These are phyloP conservation scores for Puccinia hordei DNA, from an alignment of 1,284 basidiomycete genomes.

Conservation along the genomic window DNA sequence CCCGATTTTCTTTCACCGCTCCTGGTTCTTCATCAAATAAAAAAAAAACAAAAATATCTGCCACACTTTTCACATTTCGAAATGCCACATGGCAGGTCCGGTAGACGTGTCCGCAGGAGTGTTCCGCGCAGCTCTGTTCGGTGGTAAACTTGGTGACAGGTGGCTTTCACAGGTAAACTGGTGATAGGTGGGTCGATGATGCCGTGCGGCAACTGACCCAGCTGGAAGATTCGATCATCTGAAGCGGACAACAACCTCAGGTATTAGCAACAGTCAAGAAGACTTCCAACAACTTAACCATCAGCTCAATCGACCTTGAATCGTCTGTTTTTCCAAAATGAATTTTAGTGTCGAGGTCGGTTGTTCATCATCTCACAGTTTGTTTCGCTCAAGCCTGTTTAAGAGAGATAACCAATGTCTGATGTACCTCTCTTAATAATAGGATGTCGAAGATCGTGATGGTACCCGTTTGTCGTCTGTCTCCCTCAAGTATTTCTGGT, in stretches of 20 bases:
- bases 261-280: background rate
- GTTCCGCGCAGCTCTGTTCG: background rate
- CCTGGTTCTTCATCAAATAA: too few relatives aligned
- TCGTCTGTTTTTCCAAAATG: constrained; percentile 24
- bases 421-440: background rate
- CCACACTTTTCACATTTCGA: too few relatives aligned
- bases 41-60: too few relatives aligned
- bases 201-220: background rate
- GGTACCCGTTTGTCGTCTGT: constrained; percentile 56
- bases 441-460: constrained; percentile 61
- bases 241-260: background rate
- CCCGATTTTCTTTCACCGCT: too few relatives aligned
- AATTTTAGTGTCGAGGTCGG: constrained; percentile 50
- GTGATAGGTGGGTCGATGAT: background rate
- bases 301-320: background rate
- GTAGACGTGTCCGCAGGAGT: constrained; percentile 39
- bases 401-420: background rate
- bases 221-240: constrained; percentile 17
- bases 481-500: background rate
- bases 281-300: background rate
- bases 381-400: background rate
- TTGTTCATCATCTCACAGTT: background rate
- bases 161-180: too few relatives aligned
- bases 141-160: background rate
- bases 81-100: too few relatives aligned